Percentiles rank a stretch among this genome's conserved stretches.
Evolutionary conservation across 139 green algal genomes (phyloP).

Genomic region (Microglena sp.): DNA sequence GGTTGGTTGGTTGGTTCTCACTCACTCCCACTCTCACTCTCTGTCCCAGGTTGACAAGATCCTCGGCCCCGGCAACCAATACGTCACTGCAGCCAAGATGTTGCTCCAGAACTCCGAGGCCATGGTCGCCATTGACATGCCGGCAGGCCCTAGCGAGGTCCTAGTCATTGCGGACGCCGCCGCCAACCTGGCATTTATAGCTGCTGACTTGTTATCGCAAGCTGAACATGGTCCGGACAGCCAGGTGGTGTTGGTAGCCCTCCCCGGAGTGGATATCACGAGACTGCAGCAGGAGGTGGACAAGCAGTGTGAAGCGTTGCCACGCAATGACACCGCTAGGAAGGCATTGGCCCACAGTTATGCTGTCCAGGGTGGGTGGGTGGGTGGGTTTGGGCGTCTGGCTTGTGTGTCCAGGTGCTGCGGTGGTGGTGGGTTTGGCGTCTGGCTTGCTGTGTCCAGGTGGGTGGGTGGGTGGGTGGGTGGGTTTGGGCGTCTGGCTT

Average conservation of each 20-base stretch:
- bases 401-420: too few relatives aligned
- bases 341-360: conserved; percentile 82
- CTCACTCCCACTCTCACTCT: not conserved
- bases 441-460: too few relatives aligned
- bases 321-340: conserved; percentile 69
- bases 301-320: conserved; percentile 72
- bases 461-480: too few relatives aligned
- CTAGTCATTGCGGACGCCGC: conserved; percentile 87
- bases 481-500: too few relatives aligned
- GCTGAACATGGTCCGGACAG: conserved; percentile 91
- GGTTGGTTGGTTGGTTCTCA: too few relatives aligned
- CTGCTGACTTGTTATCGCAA: conserved; percentile 91
- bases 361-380: conserved; percentile 61
- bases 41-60: conserved; percentile 76
- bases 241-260: conserved; percentile 89
- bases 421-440: not conserved
- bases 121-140: conserved; percentile 87
- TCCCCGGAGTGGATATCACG: conserved; percentile 75
- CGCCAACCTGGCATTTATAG: conserved; percentile 69
- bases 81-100: conserved; percentile 89
- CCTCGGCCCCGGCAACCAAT: conserved; percentile 84
- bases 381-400: too few relatives aligned
- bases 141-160: conserved; percentile 77
- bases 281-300: conserved; percentile 69
- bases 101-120: conserved; percentile 45